These are phyloP conservation scores for Diaporthe ampelina DNA, from an alignment of 2,329 filamentous ascomycete species.

Conservation along the genomic window DNA sequence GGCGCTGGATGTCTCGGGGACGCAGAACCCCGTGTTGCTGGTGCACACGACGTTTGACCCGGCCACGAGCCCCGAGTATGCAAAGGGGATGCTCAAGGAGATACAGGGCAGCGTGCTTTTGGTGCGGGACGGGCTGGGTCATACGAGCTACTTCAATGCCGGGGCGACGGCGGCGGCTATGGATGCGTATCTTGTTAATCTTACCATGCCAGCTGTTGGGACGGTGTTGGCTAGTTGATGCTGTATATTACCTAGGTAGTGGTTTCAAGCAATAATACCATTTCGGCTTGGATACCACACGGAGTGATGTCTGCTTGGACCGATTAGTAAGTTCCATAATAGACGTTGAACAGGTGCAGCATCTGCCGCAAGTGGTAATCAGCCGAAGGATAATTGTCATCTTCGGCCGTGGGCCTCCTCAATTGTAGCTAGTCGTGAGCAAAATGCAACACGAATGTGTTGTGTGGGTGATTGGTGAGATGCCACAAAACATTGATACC, in stretches of 20 bases:
- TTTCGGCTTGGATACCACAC: too few relatives aligned
- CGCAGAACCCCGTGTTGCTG: constrained; percentile 51
- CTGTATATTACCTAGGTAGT: neutral
- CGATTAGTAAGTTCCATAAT: too few relatives aligned
- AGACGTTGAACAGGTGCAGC: too few relatives aligned
- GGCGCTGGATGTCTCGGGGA: constrained; percentile 44
- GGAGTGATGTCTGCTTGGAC: too few relatives aligned
- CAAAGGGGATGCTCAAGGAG: constrained; percentile 51
- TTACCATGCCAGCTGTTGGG: constrained; percentile 21
- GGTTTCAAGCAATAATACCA: too few relatives aligned
- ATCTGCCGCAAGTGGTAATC: neutral
- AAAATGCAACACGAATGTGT: neutral
- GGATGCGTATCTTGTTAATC: constrained; percentile 48
- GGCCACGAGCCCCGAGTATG: constrained; percentile 55
- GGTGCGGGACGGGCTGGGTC: constrained; percentile 56
- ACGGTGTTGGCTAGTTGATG: constrained; percentile 23
- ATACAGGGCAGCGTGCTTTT: constrained; percentile 53
- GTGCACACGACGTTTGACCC: constrained; percentile 57
- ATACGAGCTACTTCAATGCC: constrained; percentile 52
- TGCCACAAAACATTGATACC: neutral
- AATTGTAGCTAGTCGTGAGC: neutral
- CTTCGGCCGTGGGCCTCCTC: neutral
- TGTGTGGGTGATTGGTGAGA: neutral
- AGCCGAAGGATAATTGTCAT: neutral
- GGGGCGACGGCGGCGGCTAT: constrained; percentile 51